Base-by-base conservation (phyloP, 2,329 filamentous ascomycete genomes). In the Monilinia laxa region DNA sequence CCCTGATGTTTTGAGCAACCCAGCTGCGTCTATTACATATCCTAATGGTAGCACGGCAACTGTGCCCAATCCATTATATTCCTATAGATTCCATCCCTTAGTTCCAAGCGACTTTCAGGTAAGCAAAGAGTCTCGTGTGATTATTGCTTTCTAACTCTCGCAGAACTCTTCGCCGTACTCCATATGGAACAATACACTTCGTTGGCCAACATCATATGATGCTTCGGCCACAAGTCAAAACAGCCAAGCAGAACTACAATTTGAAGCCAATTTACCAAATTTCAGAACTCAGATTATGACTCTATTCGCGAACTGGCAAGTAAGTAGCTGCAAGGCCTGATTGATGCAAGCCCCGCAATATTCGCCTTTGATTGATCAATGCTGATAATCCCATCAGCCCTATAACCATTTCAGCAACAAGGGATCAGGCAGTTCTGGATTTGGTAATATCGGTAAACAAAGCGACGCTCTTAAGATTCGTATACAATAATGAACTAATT, bases 11-110 rank as follows among this genome's bases (percentile, higher is more conserved):
- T 54, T 56, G 20, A 60, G 49, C 18, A 55, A 40, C 16, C 65
- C 68, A 42, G 66, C 62, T 7, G 31, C 59, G 23, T 49, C 20
- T 7, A 28, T 70, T 9, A 64, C 60, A 10, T 69, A 55, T 45
- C 68, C 69, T 18, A 62, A 66, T 86, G n/a, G 79, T 81, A 56
- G 85, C 84, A 0, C 85, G 84, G 38, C 83, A 81, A 57, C 85
- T 85, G 87, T 89, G 54, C 77, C 81, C 2, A 89, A 89, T 67
- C 87, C 87, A 3, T 79, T 89, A 9, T 87, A 82, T 71, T 82
- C 81, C 31, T 89, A 87, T 71, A 77, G 77, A 2, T 89, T 89
- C 69, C 82, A 82, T 52, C 87, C 88, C 0, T 57, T 71, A 20
- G 25, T 45, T 2, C 60, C 59, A 23, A 52, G 23, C 14, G 65